Base-by-base conservation (phyloP, 2,329 filamentous ascomycete species). In the Incumbomyces delicatus region DNA sequence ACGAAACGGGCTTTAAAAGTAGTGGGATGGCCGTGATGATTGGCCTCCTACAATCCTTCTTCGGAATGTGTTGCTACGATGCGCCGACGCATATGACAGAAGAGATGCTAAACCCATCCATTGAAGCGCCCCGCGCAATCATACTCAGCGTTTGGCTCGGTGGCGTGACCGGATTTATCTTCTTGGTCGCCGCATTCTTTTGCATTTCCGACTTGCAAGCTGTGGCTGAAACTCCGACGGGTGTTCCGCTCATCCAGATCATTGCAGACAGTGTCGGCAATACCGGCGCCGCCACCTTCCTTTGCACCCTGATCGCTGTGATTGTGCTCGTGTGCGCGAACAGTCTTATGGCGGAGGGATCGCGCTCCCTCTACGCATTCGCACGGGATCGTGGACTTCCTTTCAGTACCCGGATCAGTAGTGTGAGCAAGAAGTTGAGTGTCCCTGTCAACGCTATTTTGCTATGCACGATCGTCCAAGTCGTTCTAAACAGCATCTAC, bases 31-130 rank as follows among this genome's bases (percentile, higher is more conserved):
- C 70, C 3, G 71, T 73, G 0, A 69, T 77, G 27, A 60, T 78
- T 16, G 75, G 75, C 2, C 67, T 78, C 11, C 55, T 78, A 5
- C 74, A 78, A 53, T 67, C 70, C 36, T 29, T 52, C n/a, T 57
- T 57, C 30, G 54, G 52, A 35, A 53, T 44, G 52, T 52, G 33
- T 18, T 52, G 38, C 20, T 66, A 72, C 48, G 70, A 74, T 48
- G 66, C 71, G 0, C 70, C 69, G 0, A 60, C 66, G 0, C 74
- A 77, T 47, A 76, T 78, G 73, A 72, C 68, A 0, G 75, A 77
- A 55, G 75, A 78, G 52, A 71, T 78, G 53, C 67, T 68, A 41
- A 65, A 74, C 41, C 68, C 74, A 2, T 40, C 48, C 6, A 47
- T 69, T 41, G 65, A 76, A 52, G 73, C 70, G 1, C 75, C 75